phyloP scores from a whole-genome alignment of 139 green algal species.

The Picochlorum sp. region DNA sequence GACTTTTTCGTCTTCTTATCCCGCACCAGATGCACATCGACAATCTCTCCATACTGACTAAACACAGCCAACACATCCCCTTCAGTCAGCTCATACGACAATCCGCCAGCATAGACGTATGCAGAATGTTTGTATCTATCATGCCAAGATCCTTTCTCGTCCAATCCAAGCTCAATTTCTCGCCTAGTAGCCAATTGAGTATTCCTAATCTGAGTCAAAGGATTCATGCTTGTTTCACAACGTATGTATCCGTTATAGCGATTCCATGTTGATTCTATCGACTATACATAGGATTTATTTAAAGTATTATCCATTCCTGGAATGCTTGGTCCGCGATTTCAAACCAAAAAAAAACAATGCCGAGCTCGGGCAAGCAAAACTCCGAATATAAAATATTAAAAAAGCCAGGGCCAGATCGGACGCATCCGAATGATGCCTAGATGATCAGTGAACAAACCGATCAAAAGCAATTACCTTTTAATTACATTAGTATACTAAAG shows the following conservation, averaged over 20 bases:
- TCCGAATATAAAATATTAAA: no score
- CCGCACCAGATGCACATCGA: constrained; percentile 85
- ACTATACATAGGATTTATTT: no score
- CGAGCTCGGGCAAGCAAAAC: no score
- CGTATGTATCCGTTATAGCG: not conserved
- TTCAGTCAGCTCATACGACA: constrained; percentile 87
- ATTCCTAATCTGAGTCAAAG: constrained; percentile 93
- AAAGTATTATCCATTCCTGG: no score
- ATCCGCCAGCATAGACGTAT: constrained; percentile 83
- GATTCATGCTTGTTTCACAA: constrained; percentile 29
- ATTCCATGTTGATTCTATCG: not conserved
- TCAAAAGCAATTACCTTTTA: no score
- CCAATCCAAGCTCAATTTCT: constrained; percentile 67
- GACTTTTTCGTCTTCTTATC: constrained; percentile 55
- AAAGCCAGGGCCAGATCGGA: no score
- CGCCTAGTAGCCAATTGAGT: constrained; percentile 67
- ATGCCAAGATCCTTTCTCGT: constrained; percentile 88
- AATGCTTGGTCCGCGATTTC: no score
- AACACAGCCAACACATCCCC: constrained; percentile 96
- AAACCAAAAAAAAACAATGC: no score
- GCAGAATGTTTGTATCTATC: constrained; percentile 82
- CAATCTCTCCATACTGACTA: constrained; percentile 92
- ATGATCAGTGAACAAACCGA: no score
- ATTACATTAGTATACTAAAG: no score
- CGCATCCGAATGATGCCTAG: no score